phyloP scores from a whole-genome alignment of 2,329 filamentous ascomycete species.

The Nigrospora osmanthi region DNA sequence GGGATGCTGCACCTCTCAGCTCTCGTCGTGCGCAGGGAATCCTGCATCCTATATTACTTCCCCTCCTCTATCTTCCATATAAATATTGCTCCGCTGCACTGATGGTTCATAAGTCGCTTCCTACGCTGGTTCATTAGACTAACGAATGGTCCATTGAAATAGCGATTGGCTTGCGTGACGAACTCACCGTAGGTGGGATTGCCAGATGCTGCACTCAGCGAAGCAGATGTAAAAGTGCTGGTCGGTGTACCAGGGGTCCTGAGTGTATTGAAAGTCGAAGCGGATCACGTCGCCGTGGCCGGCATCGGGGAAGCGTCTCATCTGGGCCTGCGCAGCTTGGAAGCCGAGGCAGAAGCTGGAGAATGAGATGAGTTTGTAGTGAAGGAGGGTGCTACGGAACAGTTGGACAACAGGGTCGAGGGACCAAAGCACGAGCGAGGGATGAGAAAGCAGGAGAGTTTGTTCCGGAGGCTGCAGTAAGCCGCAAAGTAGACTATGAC shows the following conservation, averaged over 20 bases:
- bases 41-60: too few species aligned
- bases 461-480: constrained; percentile 67
- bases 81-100: too few species aligned
- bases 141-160: too few species aligned
- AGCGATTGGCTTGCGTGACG: too few species aligned
- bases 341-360: constrained; percentile 40
- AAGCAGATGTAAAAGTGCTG: constrained; percentile 70
- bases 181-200: constrained; percentile 64
- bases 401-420: constrained; percentile 55
- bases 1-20: too few species aligned
- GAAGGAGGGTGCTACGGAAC: constrained; percentile 50
- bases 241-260: constrained; percentile 55
- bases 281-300: constrained; percentile 56
- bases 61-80: too few species aligned
- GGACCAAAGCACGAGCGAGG: constrained; percentile 58
- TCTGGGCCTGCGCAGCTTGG: constrained; percentile 38
- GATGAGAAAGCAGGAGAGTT: constrained; percentile 61
- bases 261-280: constrained; percentile 55
- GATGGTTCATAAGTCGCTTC: too few species aligned
- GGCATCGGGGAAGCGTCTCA: constrained; percentile 45
- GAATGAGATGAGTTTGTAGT: constrained; percentile 42
- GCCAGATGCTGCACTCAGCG: constrained; percentile 58
- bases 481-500: constrained; percentile 69
- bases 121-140: too few species aligned
- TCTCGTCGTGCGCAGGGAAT: too few species aligned